phyloP scores from a whole-genome alignment of 495 filamentous ascomycete genomes.

The Neurospora sp. region DNA sequence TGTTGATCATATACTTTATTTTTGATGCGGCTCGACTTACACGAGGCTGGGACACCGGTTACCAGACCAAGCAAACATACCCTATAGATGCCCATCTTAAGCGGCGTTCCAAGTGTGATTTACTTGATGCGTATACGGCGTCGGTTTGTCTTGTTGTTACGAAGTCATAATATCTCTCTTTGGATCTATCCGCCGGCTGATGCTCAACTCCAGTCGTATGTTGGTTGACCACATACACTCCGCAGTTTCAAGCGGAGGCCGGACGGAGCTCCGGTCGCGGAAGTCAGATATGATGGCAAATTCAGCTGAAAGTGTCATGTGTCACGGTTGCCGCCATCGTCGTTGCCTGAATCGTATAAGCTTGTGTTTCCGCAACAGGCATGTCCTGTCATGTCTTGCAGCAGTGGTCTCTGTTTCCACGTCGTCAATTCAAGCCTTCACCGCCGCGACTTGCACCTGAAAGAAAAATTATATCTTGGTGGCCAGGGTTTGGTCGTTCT shows the following conservation, averaged over 20 bases:
- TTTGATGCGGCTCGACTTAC: neutral
- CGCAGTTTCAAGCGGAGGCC: neutral
- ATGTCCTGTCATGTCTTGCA: neutral
- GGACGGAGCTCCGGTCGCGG: neutral
- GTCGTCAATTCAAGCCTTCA: neutral
- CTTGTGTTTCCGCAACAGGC: neutral
- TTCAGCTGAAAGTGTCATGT: neutral
- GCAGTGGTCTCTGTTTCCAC: neutral
- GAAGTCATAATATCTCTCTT: neutral
- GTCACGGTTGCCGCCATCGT: neutral
- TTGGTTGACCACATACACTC: neutral
- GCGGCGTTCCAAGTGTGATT: neutral
- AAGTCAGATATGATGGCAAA: neutral
- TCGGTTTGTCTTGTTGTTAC: neutral
- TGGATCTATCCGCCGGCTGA: neutral
- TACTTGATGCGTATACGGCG: neutral
- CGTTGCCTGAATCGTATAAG: neutral
- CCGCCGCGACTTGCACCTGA: neutral
- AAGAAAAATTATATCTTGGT: neutral
- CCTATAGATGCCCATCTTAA: neutral
- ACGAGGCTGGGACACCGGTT: neutral
- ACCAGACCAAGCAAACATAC: neutral
- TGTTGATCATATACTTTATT: neutral
- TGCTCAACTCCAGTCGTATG: neutral
- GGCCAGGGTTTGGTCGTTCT: neutral